phyloP scores from a whole-genome alignment of 371 early-diverging fungal genomes.

The Smittium culicis region DNA sequence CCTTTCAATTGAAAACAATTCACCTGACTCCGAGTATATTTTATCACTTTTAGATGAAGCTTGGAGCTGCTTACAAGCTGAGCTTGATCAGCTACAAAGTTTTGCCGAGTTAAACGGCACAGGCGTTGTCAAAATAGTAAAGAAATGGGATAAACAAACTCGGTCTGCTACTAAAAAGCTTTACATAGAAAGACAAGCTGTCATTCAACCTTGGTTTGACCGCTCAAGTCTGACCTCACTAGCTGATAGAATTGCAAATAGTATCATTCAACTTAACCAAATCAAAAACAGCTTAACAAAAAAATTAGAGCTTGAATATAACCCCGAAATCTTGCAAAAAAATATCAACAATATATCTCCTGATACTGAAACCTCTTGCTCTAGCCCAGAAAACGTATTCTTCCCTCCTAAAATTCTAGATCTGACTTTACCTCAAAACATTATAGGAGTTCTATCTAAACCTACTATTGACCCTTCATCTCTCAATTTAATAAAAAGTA shows the following conservation, averaged over 20 bases:
- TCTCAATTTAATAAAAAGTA: not conserved
- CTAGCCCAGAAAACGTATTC: not conserved
- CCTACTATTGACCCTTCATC: not conserved
- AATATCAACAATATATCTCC: not conserved
- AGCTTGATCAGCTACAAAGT: constrained; percentile 88
- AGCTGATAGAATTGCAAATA: constrained; percentile 52
- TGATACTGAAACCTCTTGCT: not conserved
- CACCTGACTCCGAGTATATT: not conserved
- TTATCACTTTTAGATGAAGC: constrained; percentile 53
- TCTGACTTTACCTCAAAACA: not conserved
- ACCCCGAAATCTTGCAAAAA: not conserved
- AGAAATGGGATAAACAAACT: constrained; percentile 95
- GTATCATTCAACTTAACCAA: constrained; percentile 25
- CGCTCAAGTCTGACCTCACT: constrained; percentile 74
- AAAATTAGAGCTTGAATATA: not conserved
- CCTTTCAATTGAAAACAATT: not conserved
- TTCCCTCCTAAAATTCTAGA: not conserved
- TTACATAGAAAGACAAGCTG: constrained; percentile 83
- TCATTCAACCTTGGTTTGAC: constrained; percentile 91
- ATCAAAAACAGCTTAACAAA: not conserved
- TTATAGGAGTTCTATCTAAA: not conserved
- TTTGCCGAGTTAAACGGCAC: constrained; percentile 90
- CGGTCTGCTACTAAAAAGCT: constrained; percentile 89
- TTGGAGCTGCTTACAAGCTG: constrained; percentile 76
- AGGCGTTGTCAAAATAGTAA: constrained; percentile 91